phyloP scores from a whole-genome alignment of 352 stramenopile species.

The Globisporangium paroecandrum region DNA sequence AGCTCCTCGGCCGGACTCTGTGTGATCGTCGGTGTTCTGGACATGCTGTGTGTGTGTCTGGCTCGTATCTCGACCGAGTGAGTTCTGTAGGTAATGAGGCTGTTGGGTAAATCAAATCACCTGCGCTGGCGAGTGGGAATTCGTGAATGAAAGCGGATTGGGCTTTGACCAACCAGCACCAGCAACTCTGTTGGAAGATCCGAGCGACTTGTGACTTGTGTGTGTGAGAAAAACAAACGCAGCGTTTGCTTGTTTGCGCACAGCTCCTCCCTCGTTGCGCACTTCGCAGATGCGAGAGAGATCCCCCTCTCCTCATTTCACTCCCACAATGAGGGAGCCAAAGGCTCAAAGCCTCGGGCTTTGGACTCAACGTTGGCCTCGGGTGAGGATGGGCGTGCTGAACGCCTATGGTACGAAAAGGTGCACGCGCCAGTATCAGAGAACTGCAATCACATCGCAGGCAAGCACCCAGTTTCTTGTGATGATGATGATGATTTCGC shows the following conservation, averaged over 20 bases:
- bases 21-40: neutral
- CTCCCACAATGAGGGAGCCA: constrained; percentile 1
- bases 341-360: neutral
- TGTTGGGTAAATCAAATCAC: neutral
- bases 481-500: too few species aligned
- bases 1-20: neutral
- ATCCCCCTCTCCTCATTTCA: neutral
- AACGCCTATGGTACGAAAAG: constrained; percentile 6
- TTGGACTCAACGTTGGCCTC: neutral
- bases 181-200: neutral
- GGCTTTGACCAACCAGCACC: neutral
- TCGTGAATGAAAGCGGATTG: constrained; percentile 5
- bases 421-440: constrained; percentile 6
- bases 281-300: constrained; percentile 8
- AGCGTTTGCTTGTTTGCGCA: neutral
- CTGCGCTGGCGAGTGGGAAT: constrained; percentile 8
- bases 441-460: neutral
- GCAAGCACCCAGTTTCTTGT: too few species aligned
- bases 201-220: neutral
- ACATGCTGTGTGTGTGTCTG: neutral
- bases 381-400: neutral
- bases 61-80: neutral
- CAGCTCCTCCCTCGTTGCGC: neutral
- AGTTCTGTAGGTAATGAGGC: neutral
- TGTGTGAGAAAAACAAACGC: constrained; percentile 4